phyloP scores from a whole-genome alignment of 805 yeast genomes.

The Candida sakaeoensis region DNA sequence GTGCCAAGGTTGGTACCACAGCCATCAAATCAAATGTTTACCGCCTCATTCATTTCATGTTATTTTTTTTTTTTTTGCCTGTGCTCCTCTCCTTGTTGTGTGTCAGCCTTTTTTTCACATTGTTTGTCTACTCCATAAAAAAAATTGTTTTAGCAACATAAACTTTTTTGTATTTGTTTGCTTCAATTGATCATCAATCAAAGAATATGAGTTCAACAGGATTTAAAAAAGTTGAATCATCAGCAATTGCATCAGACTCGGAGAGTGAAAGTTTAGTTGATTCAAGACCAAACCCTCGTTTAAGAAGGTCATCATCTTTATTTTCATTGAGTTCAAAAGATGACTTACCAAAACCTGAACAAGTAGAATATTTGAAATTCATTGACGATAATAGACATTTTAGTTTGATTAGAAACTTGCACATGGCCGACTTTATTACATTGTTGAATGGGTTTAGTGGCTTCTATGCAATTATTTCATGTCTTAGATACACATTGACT shows the following conservation, averaged over 20 bases:
- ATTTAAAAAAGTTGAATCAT: conserved; percentile 9
- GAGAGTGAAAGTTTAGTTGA: conserved; percentile 23
- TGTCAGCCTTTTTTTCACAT: too few relatives aligned
- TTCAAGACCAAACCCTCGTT: conserved; percentile 21
- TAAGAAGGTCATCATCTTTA: conserved; percentile 53
- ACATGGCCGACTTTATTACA: conserved; percentile 95
- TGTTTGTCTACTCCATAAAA: too few relatives aligned
- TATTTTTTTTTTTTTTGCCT: too few relatives aligned
- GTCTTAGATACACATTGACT: conserved; percentile 75
- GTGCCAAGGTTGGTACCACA: too few relatives aligned
- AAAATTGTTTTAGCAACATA: not conserved
- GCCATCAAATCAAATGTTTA: too few relatives aligned
- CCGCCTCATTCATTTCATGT: too few relatives aligned
- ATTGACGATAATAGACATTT: conserved; percentile 82
- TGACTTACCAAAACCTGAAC: conserved; percentile 73
- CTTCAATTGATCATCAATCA: not conserved
- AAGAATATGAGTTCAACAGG: conserved; percentile 6
- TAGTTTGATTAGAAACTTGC: conserved; percentile 79
- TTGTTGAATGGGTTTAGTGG: conserved; percentile 92
- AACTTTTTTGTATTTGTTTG: not conserved
- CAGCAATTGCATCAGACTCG: conserved; percentile 35
- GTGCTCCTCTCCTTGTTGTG: too few relatives aligned
- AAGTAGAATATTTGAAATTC: conserved; percentile 72
- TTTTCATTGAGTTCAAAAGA: conserved; percentile 47
- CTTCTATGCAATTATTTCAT: conserved; percentile 82